Conservation (phyloP, 441 rosid genomes). For the Erodium moschatum region DNA sequence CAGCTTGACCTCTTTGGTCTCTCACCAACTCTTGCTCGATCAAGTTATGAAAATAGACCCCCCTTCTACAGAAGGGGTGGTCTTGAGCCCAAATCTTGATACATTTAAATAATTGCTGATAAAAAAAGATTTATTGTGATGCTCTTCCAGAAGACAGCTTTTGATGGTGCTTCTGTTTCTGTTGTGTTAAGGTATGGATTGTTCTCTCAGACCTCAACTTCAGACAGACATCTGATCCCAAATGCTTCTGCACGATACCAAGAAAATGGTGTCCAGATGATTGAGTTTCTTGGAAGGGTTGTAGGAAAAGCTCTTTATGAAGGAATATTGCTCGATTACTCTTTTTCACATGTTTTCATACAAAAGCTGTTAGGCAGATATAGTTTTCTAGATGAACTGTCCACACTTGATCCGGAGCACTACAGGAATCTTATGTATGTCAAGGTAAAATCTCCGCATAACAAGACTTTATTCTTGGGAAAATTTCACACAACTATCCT, state of each 20-base stretch:
- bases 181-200: constrained; percentile 61
- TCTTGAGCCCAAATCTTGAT: no score
- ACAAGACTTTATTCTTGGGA: neutral
- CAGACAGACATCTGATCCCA: constrained; percentile 80
- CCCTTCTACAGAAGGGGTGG: no score
- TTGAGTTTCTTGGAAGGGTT: constrained; percentile 96
- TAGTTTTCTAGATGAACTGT: constrained; percentile 95
- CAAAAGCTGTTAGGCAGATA: constrained; percentile 93
- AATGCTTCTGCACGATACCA: constrained; percentile 75
- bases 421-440: constrained; percentile 89
- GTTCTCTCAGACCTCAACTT: constrained; percentile 75
- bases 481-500: no score
- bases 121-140: neutral
- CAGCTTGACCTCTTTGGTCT: no score
- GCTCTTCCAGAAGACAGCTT: constrained; percentile 12
- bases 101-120: no score
- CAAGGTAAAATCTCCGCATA: constrained; percentile 55
- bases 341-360: constrained; percentile 85
- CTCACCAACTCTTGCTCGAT: no score
- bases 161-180: constrained; percentile 15
- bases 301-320: constrained; percentile 98
- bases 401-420: constrained; percentile 92
- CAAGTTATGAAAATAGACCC: no score
- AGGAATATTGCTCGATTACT: constrained; percentile 89
- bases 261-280: constrained; percentile 84